Percentiles rank a stretch among this genome's conserved stretches.
Evolutionary conservation across 768 basidiomycete genomes (phyloP).

Genomic region (Coprinellus micaceus): DNA sequence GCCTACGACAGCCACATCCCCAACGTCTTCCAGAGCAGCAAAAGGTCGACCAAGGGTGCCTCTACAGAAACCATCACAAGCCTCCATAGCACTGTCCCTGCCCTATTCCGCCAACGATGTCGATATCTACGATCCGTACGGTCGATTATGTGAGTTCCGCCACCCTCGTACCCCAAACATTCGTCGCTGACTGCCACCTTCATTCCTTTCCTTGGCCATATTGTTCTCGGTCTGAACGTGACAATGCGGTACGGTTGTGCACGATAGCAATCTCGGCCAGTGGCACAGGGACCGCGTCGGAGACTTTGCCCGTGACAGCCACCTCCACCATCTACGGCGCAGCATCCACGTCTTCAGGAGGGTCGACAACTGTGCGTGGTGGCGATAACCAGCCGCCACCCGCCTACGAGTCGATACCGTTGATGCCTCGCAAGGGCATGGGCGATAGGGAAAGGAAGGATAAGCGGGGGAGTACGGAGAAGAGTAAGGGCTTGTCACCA

Average conservation of each 20-base stretch:
- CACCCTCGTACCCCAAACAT: neutral
- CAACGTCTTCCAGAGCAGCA: neutral
- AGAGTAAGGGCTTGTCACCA: too few species aligned
- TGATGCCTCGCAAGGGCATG: neutral
- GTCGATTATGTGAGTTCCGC: neutral
- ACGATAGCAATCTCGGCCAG: neutral
- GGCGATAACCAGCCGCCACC: neutral
- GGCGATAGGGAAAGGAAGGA: neutral
- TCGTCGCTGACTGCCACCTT: too few species aligned
- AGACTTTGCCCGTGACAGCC: too few species aligned
- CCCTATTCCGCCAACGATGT: neutral
- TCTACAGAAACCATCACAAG: neutral
- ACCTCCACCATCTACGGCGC: neutral
- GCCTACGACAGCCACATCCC: neutral
- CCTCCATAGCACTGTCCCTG: neutral
- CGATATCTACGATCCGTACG: neutral
- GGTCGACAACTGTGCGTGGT: neutral
- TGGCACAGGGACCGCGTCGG: too few species aligned
- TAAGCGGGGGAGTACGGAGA: neutral
- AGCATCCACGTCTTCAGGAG: neutral
- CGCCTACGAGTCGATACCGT: neutral
- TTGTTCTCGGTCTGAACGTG: neutral
- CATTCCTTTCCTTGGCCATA: too few species aligned
- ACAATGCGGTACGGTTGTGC: neutral
- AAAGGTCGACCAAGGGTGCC: neutral